Conservation (phyloP, 352 stramenopile species). For the Globisporangium cystogenes region DNA sequence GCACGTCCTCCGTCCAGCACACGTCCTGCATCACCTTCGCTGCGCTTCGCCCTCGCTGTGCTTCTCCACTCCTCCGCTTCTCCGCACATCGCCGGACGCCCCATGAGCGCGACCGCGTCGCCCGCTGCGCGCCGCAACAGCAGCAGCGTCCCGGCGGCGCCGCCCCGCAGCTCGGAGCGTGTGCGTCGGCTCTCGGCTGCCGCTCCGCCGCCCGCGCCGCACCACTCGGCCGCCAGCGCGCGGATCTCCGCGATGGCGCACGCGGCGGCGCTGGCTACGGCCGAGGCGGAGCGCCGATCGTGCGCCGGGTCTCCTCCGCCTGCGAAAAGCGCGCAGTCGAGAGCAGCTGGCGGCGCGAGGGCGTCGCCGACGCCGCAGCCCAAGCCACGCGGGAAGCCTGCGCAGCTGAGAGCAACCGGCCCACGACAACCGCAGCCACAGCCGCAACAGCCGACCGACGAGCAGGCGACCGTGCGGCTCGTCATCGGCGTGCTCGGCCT, state of each 20-base stretch:
- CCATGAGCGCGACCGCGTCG: not conserved
- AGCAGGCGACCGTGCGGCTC: constrained; percentile 35
- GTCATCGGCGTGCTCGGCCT: constrained; percentile 38
- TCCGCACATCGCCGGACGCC: too few relatives aligned
- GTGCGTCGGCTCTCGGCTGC: not conserved
- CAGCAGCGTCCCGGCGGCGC: not conserved
- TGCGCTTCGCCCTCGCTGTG: too few relatives aligned
- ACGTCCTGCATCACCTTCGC: too few relatives aligned
- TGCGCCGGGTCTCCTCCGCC: constrained; percentile 1
- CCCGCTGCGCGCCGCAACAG: not conserved
- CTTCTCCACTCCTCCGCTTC: too few relatives aligned
- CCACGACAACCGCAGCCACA: constrained; percentile 11
- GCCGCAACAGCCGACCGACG: not conserved
- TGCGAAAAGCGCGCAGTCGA: not conserved
- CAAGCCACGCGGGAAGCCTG: constrained; percentile 6
- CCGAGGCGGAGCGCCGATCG: constrained; percentile 6
- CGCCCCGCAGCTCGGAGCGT: not conserved
- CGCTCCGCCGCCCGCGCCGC: constrained; percentile 6
- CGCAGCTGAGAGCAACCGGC: constrained; percentile 9
- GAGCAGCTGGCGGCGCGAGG: not conserved
- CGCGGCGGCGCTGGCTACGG: constrained; percentile 10
- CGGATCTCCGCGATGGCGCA: constrained; percentile 13
- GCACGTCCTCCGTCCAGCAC: too few relatives aligned
- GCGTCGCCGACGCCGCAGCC: constrained; percentile 6
- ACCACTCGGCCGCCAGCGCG: not conserved